Evolutionary conservation across 495 filamentous ascomycete species (phyloP).

Genomic region (Thermothielavioides terrestris): DNA sequence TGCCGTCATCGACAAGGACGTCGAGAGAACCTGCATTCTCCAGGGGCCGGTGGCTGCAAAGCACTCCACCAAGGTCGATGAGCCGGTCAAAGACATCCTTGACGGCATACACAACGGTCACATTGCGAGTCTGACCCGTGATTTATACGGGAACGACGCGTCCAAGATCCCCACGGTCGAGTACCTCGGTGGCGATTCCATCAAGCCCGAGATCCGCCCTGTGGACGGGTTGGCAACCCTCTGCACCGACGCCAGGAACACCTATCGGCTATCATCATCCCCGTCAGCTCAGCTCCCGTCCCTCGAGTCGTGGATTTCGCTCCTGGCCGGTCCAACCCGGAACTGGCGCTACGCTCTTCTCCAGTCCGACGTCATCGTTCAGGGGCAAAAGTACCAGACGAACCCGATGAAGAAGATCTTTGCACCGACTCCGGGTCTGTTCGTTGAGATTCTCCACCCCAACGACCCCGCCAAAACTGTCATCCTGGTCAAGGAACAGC

Average conservation of each 20-base stretch:
- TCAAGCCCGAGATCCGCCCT: conserved; percentile 52
- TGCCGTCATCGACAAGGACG: conserved; percentile 91
- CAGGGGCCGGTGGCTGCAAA: conserved; percentile 91
- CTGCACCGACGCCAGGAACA: conserved; percentile 64
- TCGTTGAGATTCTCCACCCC: conserved; percentile 77
- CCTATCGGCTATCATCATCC: conserved; percentile 68
- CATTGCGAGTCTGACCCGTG: conserved; percentile 66
- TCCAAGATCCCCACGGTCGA: conserved; percentile 74
- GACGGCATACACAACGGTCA: conserved; percentile 82
- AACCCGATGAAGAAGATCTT: conserved; percentile 92
- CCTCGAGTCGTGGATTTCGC: conserved; percentile 70
- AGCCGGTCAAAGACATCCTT: conserved; percentile 88
- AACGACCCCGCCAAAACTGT: conserved; percentile 68
- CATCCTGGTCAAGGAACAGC: conserved; percentile 65
- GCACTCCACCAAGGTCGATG: conserved; percentile 80
- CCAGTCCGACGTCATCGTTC: conserved; percentile 85
- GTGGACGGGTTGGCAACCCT: conserved; percentile 73
- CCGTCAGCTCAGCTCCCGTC: conserved; percentile 63
- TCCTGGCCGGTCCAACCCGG: conserved; percentile 74
- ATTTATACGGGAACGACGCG: conserved; percentile 69
- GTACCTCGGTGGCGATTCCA: conserved; percentile 84
- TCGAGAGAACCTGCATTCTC: conserved; percentile 87
- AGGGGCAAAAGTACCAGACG: conserved; percentile 92
- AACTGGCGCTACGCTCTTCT: conserved; percentile 98
- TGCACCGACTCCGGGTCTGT: conserved; percentile 71